Conservation (phyloP, 2,329 filamentous ascomycete genomes). For the Aspergillus candidus region DNA sequence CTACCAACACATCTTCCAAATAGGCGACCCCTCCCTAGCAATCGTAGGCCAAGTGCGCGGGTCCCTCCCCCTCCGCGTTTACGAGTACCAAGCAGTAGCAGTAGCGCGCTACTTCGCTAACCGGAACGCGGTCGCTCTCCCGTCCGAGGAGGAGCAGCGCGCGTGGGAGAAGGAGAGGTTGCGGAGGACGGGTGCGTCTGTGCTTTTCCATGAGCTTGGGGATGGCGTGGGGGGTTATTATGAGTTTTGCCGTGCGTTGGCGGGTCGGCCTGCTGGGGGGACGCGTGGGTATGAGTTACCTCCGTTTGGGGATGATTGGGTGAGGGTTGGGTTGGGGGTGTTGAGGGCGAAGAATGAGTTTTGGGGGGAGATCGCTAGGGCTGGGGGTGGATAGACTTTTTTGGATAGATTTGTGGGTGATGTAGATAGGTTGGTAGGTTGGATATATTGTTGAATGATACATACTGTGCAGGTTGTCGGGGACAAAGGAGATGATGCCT, state of each 20-base stretch:
- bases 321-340: conserved; percentile 16
- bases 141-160: conserved; percentile 16
- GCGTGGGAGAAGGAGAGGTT: conserved; percentile 22
- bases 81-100: conserved; percentile 28
- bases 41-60: conserved; percentile 25
- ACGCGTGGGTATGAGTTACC: conserved; percentile 34
- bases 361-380: conserved; percentile 2
- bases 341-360: conserved; percentile 15
- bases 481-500: no score
- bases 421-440: no score
- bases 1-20: conserved; percentile 29
- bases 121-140: conserved; percentile 15
- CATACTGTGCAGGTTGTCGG: no score
- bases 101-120: conserved; percentile 25
- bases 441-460: no score
- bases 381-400: no score
- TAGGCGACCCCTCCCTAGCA: conserved; percentile 22
- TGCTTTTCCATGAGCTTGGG: conserved; percentile 20
- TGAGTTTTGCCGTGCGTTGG: conserved; percentile 33
- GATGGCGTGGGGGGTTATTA: conserved; percentile 37
- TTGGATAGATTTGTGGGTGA: no score
- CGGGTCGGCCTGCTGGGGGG: conserved; percentile 33
- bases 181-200: conserved; percentile 14
- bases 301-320: conserved; percentile 33
- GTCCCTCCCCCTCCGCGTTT: conserved; percentile 25